Conservation (phyloP, 805 yeast species). For the Sugiyamaella lignohabitans region DNA sequence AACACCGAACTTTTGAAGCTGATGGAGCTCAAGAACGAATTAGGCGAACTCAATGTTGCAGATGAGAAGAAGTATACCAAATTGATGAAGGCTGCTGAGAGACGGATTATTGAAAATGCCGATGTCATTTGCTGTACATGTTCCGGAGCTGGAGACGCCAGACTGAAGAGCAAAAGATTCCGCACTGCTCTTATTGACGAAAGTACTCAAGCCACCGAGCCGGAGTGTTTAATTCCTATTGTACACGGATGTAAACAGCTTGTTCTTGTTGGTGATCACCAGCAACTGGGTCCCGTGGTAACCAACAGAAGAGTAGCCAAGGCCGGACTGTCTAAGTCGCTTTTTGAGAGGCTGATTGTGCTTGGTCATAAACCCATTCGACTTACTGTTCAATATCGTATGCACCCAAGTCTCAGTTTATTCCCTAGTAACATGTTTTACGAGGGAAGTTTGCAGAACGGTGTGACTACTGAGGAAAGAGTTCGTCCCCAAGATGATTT, state of each 20-base stretch:
- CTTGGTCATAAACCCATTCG: slow-evolving; percentile 81
- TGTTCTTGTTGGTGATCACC: slow-evolving; percentile 89
- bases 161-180: slow-evolving; percentile 52
- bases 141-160: slow-evolving; percentile 80
- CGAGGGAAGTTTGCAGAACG: slow-evolving; percentile 87
- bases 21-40: slow-evolving; percentile 49
- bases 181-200: slow-evolving; percentile 84
- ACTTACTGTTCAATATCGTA: slow-evolving; percentile 87
- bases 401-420: slow-evolving; percentile 84
- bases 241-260: slow-evolving; percentile 87
- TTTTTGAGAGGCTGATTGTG: slow-evolving; percentile 77
- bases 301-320: slow-evolving; percentile 72
- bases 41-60: slow-evolving; percentile 57
- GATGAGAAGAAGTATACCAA: slow-evolving; percentile 45
- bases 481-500: slow-evolving; percentile 47
- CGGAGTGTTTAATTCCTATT: slow-evolving; percentile 83
- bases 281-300: slow-evolving; percentile 90
- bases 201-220: slow-evolving; percentile 90
- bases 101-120: slow-evolving; percentile 44
- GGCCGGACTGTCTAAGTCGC: slow-evolving; percentile 80
- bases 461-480: slow-evolving; percentile 75
- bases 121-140: slow-evolving; percentile 88
- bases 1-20: slow-evolving; percentile 48
- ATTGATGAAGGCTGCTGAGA: slow-evolving; percentile 44
- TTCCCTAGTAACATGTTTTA: slow-evolving; percentile 88